phyloP scores from a whole-genome alignment of 2,329 filamentous ascomycete genomes.

The Aspergillus arachidicola region DNA sequence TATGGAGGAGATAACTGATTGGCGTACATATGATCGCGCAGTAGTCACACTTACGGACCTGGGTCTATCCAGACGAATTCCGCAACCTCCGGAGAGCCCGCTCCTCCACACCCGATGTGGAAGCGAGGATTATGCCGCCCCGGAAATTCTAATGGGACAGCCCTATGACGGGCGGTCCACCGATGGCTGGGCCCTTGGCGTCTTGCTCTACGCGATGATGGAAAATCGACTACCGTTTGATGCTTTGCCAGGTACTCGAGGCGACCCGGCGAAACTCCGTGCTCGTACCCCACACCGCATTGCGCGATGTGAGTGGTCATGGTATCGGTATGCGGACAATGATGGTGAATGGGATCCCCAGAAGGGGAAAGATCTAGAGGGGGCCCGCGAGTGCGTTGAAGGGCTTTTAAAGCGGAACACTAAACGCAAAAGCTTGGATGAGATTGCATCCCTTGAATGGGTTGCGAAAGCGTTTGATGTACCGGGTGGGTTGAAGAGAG shows the following conservation, averaged over 20 bases:
- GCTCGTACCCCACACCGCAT: slow-evolving; percentile 91
- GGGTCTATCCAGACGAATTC: slow-evolving; percentile 82
- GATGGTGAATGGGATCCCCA: slow-evolving; percentile 82
- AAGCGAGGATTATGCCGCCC: slow-evolving; percentile 94
- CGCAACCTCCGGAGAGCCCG: slow-evolving; percentile 72
- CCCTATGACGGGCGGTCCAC: slow-evolving; percentile 89
- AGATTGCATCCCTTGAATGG: slow-evolving; percentile 74
- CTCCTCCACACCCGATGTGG: slow-evolving; percentile 92
- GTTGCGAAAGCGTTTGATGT: slow-evolving; percentile 73
- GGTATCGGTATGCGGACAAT: slow-evolving; percentile 81
- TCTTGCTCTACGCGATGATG: slow-evolving; percentile 88
- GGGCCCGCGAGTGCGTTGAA: slow-evolving; percentile 80
- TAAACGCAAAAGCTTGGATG: slow-evolving; percentile 73
- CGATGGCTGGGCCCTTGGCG: slow-evolving; percentile 93
- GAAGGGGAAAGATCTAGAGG: slow-evolving; percentile 67
- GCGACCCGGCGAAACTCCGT: slow-evolving; percentile 73
- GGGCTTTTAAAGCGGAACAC: slow-evolving; percentile 80
- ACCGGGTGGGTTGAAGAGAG: slow-evolving; percentile 57
- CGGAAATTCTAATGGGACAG: slow-evolving; percentile 93
- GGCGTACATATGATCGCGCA: slow-evolving; percentile 75
- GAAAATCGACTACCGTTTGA: slow-evolving; percentile 95
- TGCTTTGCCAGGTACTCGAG: slow-evolving; percentile 73
- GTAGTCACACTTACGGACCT: slow-evolving; percentile 89
- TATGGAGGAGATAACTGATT: slow-evolving; percentile 69
- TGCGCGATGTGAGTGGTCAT: slow-evolving; percentile 91